Conservation (phyloP, 192 early-diverging fungal genomes). For the Coemansia reversa region DNA sequence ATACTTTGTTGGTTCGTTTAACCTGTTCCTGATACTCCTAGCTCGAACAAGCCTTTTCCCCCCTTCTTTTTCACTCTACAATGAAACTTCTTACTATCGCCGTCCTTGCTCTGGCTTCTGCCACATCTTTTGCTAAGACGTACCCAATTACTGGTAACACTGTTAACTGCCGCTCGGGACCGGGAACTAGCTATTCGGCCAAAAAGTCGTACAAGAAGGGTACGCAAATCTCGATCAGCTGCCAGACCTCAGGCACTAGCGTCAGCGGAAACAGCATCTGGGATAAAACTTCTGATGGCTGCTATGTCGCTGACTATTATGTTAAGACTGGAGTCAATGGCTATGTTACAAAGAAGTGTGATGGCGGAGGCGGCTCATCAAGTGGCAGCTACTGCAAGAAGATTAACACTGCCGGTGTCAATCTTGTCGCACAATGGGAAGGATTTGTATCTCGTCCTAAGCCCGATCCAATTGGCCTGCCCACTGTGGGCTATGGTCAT, state of each 20-base stretch:
- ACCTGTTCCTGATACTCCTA: no score
- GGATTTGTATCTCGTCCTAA: conserved; percentile 41
- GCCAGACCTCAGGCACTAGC: conserved; percentile 29
- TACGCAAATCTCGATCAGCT: conserved; percentile 18
- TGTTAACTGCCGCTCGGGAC: conserved; percentile 31
- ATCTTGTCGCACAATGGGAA: conserved; percentile 40
- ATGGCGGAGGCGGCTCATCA: conserved; percentile 4
- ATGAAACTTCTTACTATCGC: conserved; percentile 25
- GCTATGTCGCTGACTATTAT: conserved; percentile 53
- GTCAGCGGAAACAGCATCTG: conserved; percentile 39
- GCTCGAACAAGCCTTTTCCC: conserved; percentile 1
- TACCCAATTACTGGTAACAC: conserved; percentile 18
- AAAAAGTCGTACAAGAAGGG: conserved; percentile 29
- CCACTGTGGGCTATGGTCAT: conserved; percentile 52
- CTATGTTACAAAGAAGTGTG: conserved; percentile 26
- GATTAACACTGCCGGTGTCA: no score
- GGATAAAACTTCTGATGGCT: conserved; percentile 49
- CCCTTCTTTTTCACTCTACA: neutral
- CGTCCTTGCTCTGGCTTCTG: conserved; percentile 10
- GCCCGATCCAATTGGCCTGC: conserved; percentile 52
- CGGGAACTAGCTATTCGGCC: conserved; percentile 28
- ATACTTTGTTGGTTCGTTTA: no score
- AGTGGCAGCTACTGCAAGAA: conserved; percentile 15
- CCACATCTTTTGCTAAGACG: conserved; percentile 3
- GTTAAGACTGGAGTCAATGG: conserved; percentile 31